Evolutionary conservation across 2,329 filamentous ascomycete species (phyloP).

Genomic region (Apiospora pterosperma): DNA sequence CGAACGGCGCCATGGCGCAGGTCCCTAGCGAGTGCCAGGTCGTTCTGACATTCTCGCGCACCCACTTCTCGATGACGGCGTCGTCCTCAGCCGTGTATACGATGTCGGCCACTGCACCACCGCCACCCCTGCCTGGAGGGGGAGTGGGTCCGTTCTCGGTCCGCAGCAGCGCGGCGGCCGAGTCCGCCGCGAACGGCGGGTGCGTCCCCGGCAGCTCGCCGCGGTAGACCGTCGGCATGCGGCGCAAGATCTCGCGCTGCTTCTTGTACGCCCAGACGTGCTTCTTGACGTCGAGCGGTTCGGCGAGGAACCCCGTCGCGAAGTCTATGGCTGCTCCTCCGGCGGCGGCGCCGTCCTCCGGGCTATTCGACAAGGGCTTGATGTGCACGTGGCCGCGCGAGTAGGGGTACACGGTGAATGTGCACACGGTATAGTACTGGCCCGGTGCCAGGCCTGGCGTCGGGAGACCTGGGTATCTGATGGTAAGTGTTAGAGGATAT

Average conservation of each 20-base stretch:
- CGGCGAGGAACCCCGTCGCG: slow-evolving; percentile 53
- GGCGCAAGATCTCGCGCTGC: slow-evolving; percentile 55
- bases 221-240: slow-evolving; percentile 46
- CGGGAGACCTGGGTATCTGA: slow-evolving; percentile 14
- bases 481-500: slow-evolving; percentile 8
- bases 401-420: slow-evolving; percentile 57
- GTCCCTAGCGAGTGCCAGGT: slow-evolving; percentile 36
- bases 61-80: slow-evolving; percentile 34
- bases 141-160: slow-evolving; percentile 26
- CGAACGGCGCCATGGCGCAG: slow-evolving; percentile 31
- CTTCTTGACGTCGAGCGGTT: slow-evolving; percentile 52
- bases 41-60: slow-evolving; percentile 28
- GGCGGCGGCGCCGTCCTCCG: slow-evolving; percentile 28
- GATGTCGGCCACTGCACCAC: slow-evolving; percentile 39
- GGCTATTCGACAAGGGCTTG: no score
- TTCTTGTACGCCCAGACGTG: slow-evolving; percentile 64
- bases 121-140: no score
- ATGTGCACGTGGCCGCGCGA: slow-evolving; percentile 61
- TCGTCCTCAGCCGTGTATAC: slow-evolving; percentile 41
- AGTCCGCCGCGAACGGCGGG: slow-evolving; percentile 40
- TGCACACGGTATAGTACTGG: slow-evolving; percentile 48
- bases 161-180: slow-evolving; percentile 34
- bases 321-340: slow-evolving; percentile 48
- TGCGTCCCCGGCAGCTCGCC: slow-evolving; percentile 41
- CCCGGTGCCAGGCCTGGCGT: slow-evolving; percentile 7